Evolutionary conservation across 352 stramenopile genomes (phyloP).

Genomic region (Phytophthora sp.): DNA sequence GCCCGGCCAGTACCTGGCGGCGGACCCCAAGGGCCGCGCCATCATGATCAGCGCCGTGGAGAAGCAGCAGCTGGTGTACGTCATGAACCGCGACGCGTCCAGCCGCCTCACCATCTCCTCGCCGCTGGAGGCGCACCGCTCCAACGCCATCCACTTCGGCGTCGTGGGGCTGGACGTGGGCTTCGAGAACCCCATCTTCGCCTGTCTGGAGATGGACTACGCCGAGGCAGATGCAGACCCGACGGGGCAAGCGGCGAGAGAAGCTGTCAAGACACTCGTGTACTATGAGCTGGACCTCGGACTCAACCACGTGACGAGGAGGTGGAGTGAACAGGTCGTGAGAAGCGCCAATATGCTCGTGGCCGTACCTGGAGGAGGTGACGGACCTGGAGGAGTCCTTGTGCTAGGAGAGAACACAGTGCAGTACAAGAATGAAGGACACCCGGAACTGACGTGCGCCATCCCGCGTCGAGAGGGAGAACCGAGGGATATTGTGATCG

Average conservation of each 20-base stretch:
- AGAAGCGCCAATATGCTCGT: constrained; percentile 95
- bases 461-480: constrained; percentile 83
- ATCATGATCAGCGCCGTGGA: constrained; percentile 97
- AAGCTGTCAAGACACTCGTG: constrained; percentile 94
- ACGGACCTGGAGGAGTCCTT: constrained; percentile 93
- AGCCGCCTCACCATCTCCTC: constrained; percentile 97
- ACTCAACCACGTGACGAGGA: constrained; percentile 98
- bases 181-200: constrained; percentile 99
- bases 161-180: constrained; percentile 97
- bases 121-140: constrained; percentile 98
- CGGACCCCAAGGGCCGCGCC: constrained; percentile 97
- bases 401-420: constrained; percentile 97
- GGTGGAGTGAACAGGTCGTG: constrained; percentile 91
- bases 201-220: constrained; percentile 97
- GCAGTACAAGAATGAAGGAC: constrained; percentile 97
- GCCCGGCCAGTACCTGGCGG: constrained; percentile 97
- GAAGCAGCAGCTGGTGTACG: constrained; percentile 99
- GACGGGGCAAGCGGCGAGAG: constrained; percentile 58
- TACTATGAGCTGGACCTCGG: constrained; percentile 99
- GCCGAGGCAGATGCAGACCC: constrained; percentile 86
- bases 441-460: constrained; percentile 75
- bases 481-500: constrained; percentile 92
- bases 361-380: constrained; percentile 81
- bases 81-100: constrained; percentile 96
- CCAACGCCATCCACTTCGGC: constrained; percentile 94